Evolutionary conservation across 164 flowering plant species (phyloP), one percentile per base, ranked within the genome.

Genomic region (Cinnamomum micranthum): DNA sequence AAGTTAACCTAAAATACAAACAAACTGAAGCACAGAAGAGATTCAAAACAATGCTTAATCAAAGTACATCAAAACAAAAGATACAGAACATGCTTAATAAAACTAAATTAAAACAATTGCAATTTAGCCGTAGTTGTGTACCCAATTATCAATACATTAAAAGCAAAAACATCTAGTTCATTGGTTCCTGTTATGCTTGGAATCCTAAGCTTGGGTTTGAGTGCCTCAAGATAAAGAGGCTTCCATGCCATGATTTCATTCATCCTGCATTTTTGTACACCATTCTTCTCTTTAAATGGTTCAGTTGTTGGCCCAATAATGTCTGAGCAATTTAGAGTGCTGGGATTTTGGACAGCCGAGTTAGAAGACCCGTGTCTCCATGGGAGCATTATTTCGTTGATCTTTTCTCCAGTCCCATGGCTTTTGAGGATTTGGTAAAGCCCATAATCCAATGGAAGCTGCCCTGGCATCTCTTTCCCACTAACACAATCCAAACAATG

Each of bases 341-440:
- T 55, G n/a, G n/a, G n/a, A 55, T 55, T 20, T 55, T 55, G 60
- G 60, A 55, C 60, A 55, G 13, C 60, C 60, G 13, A 55, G n/a
- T 15, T 55, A 15, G 60, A 15, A 55, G 60, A 55, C 60, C 60
- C 20, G n/a, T 0, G 17, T 55, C 20, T 15, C 60, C 17, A 55
- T 19, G 1, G 6, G 19, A 15, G 60, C 60, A 55, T 20, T 20
- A 17, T 64, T 25, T 24, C 91, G 90, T 25, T 71, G 67, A 47
- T 87, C 76, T 73, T 84, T 92, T 67, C 97, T 87, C 90, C 92
- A 92, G 50, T 92, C 92, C 97, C 98, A 94, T 83, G 98, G 98
- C 83, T 87, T 85, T 75, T 92, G 89, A 6, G 98, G 97, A 79
- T 94, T 88, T 12, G 87, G 69, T 4, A 88, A 76, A 31, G 91